Base-by-base conservation (phyloP, 345 rosid genomes). In the Cardamine chenopodiifolia region DNA sequence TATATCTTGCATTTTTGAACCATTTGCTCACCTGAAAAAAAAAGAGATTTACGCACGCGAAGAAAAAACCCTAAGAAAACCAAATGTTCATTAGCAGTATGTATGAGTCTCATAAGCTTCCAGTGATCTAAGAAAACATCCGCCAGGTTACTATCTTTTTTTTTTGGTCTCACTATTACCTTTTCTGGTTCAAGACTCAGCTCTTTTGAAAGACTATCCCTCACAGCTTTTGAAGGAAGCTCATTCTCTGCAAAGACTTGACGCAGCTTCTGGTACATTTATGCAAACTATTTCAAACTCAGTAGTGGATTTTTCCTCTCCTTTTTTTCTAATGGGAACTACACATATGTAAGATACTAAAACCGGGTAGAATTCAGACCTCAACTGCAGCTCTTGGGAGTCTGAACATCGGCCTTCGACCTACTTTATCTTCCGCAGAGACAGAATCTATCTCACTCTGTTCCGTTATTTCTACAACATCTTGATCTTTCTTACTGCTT, bases 1-100 rank as follows among this genome's bases (percentile, higher is more conserved):
- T 58, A 75, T 92, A 95, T 23, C 99, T 85, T 11, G 98, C 83
- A 80, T 95, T 95, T 87, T 90, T 92, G 84, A 95, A 95, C 98
- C 99, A 95, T 83, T 92, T 92, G 84, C 85, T 88, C 50, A 95
- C 97, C 99, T 95, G 96, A 71, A 82, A 78, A 72, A 73, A 31
- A 39, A 37, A 31, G 31, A 81, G 76, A 74, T 26, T 35, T 7
- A 48, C 63, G 70, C 52, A 70, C 49, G 20, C 2, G 8, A 19
- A 5, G 9, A 31, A 31, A 29, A 40, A 12, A 18, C 42, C 42
- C 53, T 29, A 42, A 40, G 39, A 50, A 65, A 54, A 31, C 7
- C 19, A 61, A 20, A 61, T 35, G 20, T 63, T 56, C 0, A 0
- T 35, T 28, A 50, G 44, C 47, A 18, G 23, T 40, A 23, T 28